Evolutionary conservation across 148 eudicot species (phyloP).

Genomic region (Arctostaphylos glauca): DNA sequence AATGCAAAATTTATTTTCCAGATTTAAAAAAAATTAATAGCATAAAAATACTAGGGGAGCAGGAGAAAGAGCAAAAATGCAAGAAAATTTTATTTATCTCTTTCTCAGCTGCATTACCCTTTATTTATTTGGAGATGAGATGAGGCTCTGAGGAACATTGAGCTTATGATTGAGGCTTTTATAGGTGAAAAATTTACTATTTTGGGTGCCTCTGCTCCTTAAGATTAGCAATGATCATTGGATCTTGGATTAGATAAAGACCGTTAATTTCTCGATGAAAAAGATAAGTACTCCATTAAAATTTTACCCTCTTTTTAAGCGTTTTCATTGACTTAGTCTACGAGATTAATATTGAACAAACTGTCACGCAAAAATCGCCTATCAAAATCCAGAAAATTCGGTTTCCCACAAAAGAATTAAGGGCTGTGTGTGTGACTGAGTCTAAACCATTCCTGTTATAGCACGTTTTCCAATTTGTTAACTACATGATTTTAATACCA

Average conservation of each 20-base stretch:
- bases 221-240: background rate
- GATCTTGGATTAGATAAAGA: background rate
- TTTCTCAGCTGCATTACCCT: background rate
- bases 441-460: too few species aligned
- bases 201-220: background rate
- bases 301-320: background rate
- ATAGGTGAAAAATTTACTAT: background rate
- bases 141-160: background rate
- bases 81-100: background rate
- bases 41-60: background rate
- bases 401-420: too few species aligned
- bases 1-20: background rate
- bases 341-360: background rate
- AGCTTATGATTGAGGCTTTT: background rate
- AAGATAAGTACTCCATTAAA: background rate
- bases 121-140: background rate
- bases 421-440: too few species aligned
- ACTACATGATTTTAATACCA: too few species aligned
- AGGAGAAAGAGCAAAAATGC: background rate
- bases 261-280: background rate
- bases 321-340: background rate
- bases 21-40: background rate
- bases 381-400: too few species aligned
- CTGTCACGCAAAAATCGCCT: too few species aligned
- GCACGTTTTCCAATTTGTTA: too few species aligned